Percentiles rank a stretch among this genome's conserved stretches.
phyloP scores from a whole-genome alignment of 2,329 filamentous ascomycete species.

The Rutstroemia sp. region DNA sequence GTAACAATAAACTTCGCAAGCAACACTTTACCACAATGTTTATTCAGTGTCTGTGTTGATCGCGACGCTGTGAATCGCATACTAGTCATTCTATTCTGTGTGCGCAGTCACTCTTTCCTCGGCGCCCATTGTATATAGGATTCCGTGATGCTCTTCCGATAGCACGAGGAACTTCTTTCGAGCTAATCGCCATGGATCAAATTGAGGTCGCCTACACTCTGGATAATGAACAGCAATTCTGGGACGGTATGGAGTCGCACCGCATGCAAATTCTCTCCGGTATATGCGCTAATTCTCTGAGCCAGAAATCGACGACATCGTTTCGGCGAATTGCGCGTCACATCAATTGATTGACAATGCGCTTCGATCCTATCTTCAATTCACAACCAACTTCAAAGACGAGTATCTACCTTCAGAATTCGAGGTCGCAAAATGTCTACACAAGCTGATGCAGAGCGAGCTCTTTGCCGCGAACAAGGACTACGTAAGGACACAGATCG shows the following conservation, averaged over 20 bases:
- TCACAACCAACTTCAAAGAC: slow-evolving; percentile 70
- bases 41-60: slow-evolving; percentile 11
- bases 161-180: slow-evolving; percentile 13
- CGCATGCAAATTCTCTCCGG: background rate
- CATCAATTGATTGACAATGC: slow-evolving; percentile 74
- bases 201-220: slow-evolving; percentile 61
- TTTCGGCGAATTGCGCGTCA: slow-evolving; percentile 48
- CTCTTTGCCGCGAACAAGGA: slow-evolving; percentile 70
- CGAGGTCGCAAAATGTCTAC: slow-evolving; percentile 73
- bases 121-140: background rate
- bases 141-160: slow-evolving; percentile 24
- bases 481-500: slow-evolving; percentile 87
- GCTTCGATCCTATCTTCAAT: slow-evolving; percentile 73
- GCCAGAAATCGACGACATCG: slow-evolving; percentile 59
- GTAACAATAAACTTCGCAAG: slow-evolving; percentile 6
- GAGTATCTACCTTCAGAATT: slow-evolving; percentile 69
- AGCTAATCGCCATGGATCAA: slow-evolving; percentile 37
- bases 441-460: slow-evolving; percentile 66
- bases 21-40: background rate
- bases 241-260: slow-evolving; percentile 58
- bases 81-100: background rate
- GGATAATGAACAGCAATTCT: slow-evolving; percentile 81
- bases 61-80: slow-evolving; percentile 1
- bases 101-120: background rate
- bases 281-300: background rate